Percentiles rank a stretch among this genome's conserved stretches.
Evolutionary conservation across 371 early-diverging fungal genomes (phyloP).

Genomic region (Dichotomocladium elegans): DNA sequence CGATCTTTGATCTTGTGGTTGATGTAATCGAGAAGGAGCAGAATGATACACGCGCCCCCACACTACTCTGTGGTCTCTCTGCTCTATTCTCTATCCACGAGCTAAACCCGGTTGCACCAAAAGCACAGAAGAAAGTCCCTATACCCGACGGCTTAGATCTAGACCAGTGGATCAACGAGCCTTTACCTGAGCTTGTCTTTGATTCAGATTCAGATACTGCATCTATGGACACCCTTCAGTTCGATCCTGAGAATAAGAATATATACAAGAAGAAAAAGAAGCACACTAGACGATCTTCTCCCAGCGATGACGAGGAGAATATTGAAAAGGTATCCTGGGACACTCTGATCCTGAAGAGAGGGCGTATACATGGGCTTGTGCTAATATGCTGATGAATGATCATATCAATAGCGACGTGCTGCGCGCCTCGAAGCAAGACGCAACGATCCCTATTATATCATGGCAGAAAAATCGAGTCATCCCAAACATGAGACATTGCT

Average conservation of each 20-base stretch:
- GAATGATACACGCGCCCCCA: slow-evolving; percentile 16
- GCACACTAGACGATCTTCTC: no score
- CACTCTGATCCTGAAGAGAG: no score
- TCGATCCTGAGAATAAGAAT: slow-evolving; percentile 18
- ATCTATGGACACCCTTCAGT: slow-evolving; percentile 24
- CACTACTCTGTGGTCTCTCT: slow-evolving; percentile 51
- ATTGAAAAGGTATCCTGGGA: slow-evolving; percentile 37
- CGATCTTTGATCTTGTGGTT: slow-evolving; percentile 55
- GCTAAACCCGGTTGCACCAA: slow-evolving; percentile 90
- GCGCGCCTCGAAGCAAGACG: slow-evolving; percentile 60
- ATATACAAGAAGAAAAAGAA: slow-evolving; percentile 9
- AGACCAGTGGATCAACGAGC: slow-evolving; percentile 76
- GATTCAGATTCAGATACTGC: slow-evolving; percentile 36
- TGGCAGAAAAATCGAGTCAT: slow-evolving; percentile 20
- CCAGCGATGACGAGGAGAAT: slow-evolving; percentile 31
- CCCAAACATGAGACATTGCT: slow-evolving; percentile 7
- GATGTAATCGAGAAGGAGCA: slow-evolving; percentile 13
- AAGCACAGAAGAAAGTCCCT: slow-evolving; percentile 87
- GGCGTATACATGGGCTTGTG: slow-evolving; percentile 14
- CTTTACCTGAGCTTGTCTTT: slow-evolving; percentile 58
- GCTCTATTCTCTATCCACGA: slow-evolving; percentile 74
- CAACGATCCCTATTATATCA: slow-evolving; percentile 78
- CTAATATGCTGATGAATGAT: not conserved
- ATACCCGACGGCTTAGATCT: slow-evolving; percentile 87
- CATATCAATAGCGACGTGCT: slow-evolving; percentile 43